Evolutionary conservation across 176 grass and related monocot genomes (phyloP).

Genomic region (Bothriochloa decipiens): DNA sequence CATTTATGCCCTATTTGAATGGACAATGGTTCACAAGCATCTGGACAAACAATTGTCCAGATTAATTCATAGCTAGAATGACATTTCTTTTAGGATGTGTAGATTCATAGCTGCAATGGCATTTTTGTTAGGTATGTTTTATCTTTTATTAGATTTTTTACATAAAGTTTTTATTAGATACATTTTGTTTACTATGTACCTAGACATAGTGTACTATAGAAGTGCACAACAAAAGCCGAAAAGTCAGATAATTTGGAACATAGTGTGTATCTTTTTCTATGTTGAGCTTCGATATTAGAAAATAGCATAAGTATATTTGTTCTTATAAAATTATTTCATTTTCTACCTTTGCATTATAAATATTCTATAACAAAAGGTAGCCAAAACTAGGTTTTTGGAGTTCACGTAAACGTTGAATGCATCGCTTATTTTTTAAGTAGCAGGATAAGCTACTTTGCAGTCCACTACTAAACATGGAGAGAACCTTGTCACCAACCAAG

Average conservation of each 20-base stretch:
- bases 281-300: not conserved
- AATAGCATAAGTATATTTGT: not conserved
- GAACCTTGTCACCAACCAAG: not conserved
- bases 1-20: not conserved
- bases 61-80: not conserved
- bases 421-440: not conserved
- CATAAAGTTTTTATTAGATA: no score
- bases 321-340: not conserved
- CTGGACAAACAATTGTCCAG: not conserved
- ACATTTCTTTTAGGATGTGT: not conserved
- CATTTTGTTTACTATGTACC: not conserved
- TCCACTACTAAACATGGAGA: slow-evolving; percentile 31
- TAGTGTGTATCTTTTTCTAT: not conserved
- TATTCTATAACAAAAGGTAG: not conserved
- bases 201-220: not conserved
- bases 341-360: not conserved
- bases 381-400: not conserved
- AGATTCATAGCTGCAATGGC: not conserved
- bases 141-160: no score
- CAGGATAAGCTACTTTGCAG: not conserved
- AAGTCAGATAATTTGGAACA: not conserved
- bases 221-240: not conserved
- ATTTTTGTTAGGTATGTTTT: not conserved
- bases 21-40: not conserved
- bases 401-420: not conserved